phyloP scores from a whole-genome alignment of 2,329 filamentous ascomycete genomes.

The Cladobotryum protrusum region DNA sequence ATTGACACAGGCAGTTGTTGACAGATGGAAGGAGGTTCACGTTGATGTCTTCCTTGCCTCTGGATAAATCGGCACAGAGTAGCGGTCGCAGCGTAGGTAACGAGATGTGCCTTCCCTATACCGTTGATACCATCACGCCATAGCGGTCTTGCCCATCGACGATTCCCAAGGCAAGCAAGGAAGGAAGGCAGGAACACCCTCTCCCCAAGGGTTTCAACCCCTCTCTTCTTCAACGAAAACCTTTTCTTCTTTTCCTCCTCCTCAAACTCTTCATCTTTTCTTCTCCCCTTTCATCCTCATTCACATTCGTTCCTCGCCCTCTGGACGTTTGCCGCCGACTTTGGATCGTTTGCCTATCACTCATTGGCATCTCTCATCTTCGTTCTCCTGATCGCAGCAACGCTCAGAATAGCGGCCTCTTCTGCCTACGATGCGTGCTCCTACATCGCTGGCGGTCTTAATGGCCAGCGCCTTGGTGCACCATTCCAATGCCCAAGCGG shows the following conservation, averaged over 20 bases:
- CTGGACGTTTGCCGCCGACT: conserved; percentile 4
- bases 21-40: too few species aligned
- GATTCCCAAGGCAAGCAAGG: too few species aligned
- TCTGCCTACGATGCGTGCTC: conserved; percentile 32
- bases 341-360: conserved; percentile 3
- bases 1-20: too few species aligned
- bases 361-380: conserved; percentile 4
- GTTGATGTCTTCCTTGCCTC: too few species aligned
- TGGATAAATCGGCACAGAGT: too few species aligned
- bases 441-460: conserved; percentile 29
- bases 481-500: conserved; percentile 25
- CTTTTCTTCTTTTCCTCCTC: conserved; percentile 13
- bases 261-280: conserved; percentile 10
- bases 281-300: conserved; percentile 14
- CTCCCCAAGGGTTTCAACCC: neutral
- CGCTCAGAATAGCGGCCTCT: conserved; percentile 4
- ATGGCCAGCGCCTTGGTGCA: conserved; percentile 30
- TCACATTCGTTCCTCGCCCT: conserved; percentile 8
- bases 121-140: neutral
- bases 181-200: neutral
- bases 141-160: neutral
- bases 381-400: neutral
- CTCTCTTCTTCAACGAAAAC: conserved; percentile 2
- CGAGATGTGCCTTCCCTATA: too few species aligned
- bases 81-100: too few species aligned